A percentile compares a stretch with the other conserved stretches of the same genome.
Evolutionary conservation across 176 grass and related monocot genomes (phyloP).

Genomic region (Chrysopogon serrulatus): DNA sequence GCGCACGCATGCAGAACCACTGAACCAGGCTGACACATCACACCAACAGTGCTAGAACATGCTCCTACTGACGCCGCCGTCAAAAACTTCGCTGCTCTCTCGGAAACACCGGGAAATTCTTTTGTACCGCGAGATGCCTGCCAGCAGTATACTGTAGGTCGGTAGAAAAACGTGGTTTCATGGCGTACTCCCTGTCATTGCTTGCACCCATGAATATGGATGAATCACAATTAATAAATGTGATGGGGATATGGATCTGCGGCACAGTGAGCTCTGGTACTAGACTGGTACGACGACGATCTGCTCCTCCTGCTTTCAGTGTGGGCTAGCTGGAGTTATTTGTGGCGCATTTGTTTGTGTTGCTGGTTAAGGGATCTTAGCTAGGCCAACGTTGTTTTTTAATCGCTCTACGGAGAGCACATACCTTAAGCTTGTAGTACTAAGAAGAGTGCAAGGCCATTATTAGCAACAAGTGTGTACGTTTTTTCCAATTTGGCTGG

Average conservation of each 20-base stretch:
- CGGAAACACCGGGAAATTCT: neutral
- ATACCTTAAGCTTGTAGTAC: neutral
- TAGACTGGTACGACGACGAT: neutral
- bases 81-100: neutral
- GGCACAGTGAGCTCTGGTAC: neutral
- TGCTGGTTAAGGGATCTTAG: neutral
- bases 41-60: neutral
- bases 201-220: no score
- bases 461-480: no score
- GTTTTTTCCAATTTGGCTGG: no score
- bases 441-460: neutral
- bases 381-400: neutral
- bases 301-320: neutral
- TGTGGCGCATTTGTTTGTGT: neutral
- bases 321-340: neutral
- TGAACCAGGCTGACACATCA: neutral
- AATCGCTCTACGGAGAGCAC: neutral
- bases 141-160: no score
- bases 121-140: neutral
- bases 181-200: no score
- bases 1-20: neutral
- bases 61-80: neutral
- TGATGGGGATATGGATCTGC: slow-evolving; percentile 1
- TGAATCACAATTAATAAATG: neutral
- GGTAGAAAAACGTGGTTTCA: neutral